Evolutionary conservation across 106 monocot genomes (phyloP), one percentile per base, ranked within the genome.

Genomic region (Dioscorea alata): DNA sequence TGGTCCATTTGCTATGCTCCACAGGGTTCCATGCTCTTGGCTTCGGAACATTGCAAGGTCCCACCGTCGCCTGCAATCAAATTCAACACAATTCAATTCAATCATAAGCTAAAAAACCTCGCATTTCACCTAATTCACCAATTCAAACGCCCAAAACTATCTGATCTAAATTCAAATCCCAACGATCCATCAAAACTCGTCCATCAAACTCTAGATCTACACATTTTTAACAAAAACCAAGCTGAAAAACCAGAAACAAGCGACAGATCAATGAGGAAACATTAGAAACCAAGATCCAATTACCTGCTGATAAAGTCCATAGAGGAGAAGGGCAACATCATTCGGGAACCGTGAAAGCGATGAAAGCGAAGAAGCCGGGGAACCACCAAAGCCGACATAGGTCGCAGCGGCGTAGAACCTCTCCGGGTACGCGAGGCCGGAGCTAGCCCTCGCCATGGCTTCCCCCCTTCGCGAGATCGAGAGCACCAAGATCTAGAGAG

Each of bases 1-100:
- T 97, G 22, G 75, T 86, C 96, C 96, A 97, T 75, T 92, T 92
- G 76, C 84, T 79, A 31, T 84, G 84, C 77, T 97, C 96, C 64
- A 92, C 86, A 12, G 89, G 85, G 71, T 86, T 97, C 89, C 89
- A 92, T 20, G 82, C 73, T 53, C 92, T 74, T 4, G 96, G 96
- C 57, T 92, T 92, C 13, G 80, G 75, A 42, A 67, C 84, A 65
- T 50, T 81, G 72, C 92, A 97, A 57, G 89, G 86, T 22, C 96
- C 96, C 15, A 81, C 71, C 13, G 89, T 97, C 20, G 96, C 96
- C 96, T 97, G 84, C 71, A 75, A 21, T 50, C 1, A 72, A 32
- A 60, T 12, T 23, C 23, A 58, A 52, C 63, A 8, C 10, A 17
- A 14, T 28, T 15, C 10, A 17, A 14, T 28, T 13, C 25, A 52